phyloP scores from a whole-genome alignment of 23 red algal genomes.

The Chondrus crispus region DNA sequence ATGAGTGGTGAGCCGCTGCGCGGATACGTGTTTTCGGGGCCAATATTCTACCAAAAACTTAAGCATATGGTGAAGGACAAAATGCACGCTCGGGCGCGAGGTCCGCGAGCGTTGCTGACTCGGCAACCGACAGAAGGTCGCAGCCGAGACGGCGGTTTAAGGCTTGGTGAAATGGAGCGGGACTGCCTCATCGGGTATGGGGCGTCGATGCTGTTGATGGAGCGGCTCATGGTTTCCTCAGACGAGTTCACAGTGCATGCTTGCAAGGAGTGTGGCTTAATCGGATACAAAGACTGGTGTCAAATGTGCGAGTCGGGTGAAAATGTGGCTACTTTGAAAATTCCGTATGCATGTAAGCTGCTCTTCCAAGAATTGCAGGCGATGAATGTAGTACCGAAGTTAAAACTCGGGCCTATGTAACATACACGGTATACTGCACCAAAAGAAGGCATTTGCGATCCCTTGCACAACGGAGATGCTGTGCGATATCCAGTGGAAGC shows the following conservation, averaged over 20 bases:
- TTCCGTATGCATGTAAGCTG: constrained; percentile 98
- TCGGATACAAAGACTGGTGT: constrained; percentile 85
- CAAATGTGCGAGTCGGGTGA: constrained; percentile 64
- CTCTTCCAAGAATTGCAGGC: constrained; percentile 96
- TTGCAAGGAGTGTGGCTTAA: constrained; percentile 82
- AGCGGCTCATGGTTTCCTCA: constrained; percentile 83
- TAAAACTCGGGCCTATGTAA: constrained; percentile 65
- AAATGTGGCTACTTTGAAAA: constrained; percentile 62
- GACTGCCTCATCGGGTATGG: constrained; percentile 92
- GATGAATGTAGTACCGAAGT: constrained; percentile 91
- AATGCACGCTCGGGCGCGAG: constrained; percentile 75
- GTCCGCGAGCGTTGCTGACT: constrained; percentile 72
- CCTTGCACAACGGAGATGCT: no score
- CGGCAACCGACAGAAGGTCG: constrained; percentile 81
- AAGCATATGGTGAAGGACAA: constrained; percentile 99
- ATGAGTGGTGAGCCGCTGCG: constrained; percentile 88
- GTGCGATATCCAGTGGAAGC: no score
- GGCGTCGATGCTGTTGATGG: constrained; percentile 87
- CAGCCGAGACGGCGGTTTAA: constrained; percentile 84
- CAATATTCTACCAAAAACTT: constrained; percentile 96
- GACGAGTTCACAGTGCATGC: constrained; percentile 86
- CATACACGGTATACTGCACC: background rate
- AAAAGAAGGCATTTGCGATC: no score
- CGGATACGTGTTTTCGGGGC: constrained; percentile 86
- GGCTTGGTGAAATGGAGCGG: constrained; percentile 99